Percentiles rank a stretch among this genome's conserved stretches.
Evolutionary conservation across 176 grass and related monocot species (phyloP).

Genomic region (Chrysopogon serrulatus): DNA sequence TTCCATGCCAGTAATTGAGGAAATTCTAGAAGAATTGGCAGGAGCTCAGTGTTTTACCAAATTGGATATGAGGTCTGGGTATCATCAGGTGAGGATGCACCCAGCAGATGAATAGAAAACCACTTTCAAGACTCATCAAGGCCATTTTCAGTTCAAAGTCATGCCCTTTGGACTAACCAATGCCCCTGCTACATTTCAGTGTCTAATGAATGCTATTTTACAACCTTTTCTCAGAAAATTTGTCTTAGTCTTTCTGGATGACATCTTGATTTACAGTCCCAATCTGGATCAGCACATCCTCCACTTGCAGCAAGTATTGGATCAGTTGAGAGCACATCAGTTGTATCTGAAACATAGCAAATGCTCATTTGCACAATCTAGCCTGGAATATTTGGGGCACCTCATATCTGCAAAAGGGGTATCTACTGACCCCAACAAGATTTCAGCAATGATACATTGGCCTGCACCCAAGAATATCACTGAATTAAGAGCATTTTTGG

Average conservation of each 20-base stretch:
- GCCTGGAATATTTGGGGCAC: neutral
- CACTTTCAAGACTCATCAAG: neutral
- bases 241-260: too few species aligned
- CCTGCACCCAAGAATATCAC: accelerated
- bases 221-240: too few species aligned
- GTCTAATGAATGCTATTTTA: too few species aligned
- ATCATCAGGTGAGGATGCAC: neutral
- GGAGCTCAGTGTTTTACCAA: neutral
- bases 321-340: too few species aligned
- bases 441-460: accelerated
- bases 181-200: too few species aligned
- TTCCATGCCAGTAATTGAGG: neutral
- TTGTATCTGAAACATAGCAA: neutral
- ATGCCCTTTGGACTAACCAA: too few species aligned
- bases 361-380: neutral
- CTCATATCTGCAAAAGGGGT: neutral
- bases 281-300: too few species aligned
- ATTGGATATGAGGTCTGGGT: neutral
- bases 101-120: neutral
- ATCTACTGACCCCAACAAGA: accelerated
- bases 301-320: too few species aligned
- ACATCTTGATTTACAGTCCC: too few species aligned
- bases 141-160: neutral
- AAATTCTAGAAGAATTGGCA: neutral
- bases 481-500: neutral